Evolutionary conservation across 148 eudicot species (phyloP), one percentile per base, ranked within the genome.

Genomic region (Talinum fruticosum): DNA sequence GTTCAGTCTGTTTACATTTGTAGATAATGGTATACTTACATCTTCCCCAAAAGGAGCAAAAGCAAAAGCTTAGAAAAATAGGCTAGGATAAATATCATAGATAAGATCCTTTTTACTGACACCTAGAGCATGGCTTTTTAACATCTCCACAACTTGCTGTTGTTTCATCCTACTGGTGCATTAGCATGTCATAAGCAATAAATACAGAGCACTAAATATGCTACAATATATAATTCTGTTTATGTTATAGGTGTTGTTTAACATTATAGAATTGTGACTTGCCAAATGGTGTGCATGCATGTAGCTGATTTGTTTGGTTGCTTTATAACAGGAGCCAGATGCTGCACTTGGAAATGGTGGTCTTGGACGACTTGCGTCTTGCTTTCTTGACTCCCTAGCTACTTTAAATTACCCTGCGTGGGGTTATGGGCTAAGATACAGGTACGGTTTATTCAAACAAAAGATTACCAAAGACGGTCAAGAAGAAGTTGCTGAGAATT

Each of bases 261-360:
- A 26, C 18, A 70, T 19, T 26, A 70, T 24, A 35, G 51, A 23
- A 26, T 38, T 47, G 51, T 36, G 16, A 23, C 32, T 70, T 70
- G 32, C 73, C 14, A 26, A 41, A 70, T 70, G 73, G 51, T n/a
- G 73, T n/a, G 32, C 26, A 70, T 28, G 30, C 30, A n/a, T 70
- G 21, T 45, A 36, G 28, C 51, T n/a, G 53, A 70, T 38, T 38
- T 38, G n/a, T 70, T 70, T 38, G 8, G 1, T 70, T 70, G 53
- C 41, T 68, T 13, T 36, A 23, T 68, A 5, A 61, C 87, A 95
- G 99, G 99, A 95, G 84, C 94, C 96, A 34, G 99, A 95, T 83
- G 94, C 99, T 80, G 99, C 99, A 75, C 90, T 95, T 78, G 99
- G 99, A 79, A 95, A 95, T 86, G 97, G 99, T 75, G 99, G 99